Conservation (phyloP, 495 filamentous ascomycete genomes). For the Hypoxylon intermedium region DNA sequence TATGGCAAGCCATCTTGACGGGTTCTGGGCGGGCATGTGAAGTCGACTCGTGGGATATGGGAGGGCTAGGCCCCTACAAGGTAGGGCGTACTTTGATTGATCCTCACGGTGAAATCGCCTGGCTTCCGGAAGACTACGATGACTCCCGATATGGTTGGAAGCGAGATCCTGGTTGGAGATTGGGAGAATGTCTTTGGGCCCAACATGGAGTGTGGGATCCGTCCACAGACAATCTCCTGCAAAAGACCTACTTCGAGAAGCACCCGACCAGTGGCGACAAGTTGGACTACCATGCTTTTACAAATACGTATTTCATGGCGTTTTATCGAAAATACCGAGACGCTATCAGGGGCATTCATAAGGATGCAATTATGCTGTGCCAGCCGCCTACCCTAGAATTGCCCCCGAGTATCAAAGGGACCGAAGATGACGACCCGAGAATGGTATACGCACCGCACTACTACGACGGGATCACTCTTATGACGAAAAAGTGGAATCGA, state of each 20-base stretch:
- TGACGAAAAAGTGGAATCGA: constrained; percentile 99
- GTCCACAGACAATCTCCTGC: constrained; percentile 73
- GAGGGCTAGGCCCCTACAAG: constrained; percentile 88
- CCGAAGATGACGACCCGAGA: constrained; percentile 83
- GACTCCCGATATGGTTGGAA: constrained; percentile 90
- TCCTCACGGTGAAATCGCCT: constrained; percentile 82
- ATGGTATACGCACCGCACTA: constrained; percentile 95
- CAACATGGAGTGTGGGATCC: constrained; percentile 97
- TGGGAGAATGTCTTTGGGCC: constrained; percentile 95
- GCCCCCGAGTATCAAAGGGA: constrained; percentile 86
- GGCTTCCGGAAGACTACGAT: constrained; percentile 81
- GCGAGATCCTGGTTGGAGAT: constrained; percentile 83
- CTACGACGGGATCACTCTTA: constrained; percentile 94
- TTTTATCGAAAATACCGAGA: constrained; percentile 80
- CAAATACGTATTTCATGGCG: constrained; percentile 85
- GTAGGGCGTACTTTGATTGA: constrained; percentile 84
- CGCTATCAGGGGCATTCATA: constrained; percentile 75
- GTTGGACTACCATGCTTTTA: constrained; percentile 83
- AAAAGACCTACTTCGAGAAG: constrained; percentile 87
- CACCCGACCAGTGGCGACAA: constrained; percentile 71
- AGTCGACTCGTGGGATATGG: constrained; percentile 90
- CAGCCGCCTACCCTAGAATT: constrained; percentile 93
- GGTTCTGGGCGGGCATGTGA: constrained; percentile 91
- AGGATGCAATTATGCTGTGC: constrained; percentile 84
- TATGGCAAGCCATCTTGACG: constrained; percentile 90